phyloP scores from a whole-genome alignment of 305 asterid species.

The Caryopteris hybrid region DNA sequence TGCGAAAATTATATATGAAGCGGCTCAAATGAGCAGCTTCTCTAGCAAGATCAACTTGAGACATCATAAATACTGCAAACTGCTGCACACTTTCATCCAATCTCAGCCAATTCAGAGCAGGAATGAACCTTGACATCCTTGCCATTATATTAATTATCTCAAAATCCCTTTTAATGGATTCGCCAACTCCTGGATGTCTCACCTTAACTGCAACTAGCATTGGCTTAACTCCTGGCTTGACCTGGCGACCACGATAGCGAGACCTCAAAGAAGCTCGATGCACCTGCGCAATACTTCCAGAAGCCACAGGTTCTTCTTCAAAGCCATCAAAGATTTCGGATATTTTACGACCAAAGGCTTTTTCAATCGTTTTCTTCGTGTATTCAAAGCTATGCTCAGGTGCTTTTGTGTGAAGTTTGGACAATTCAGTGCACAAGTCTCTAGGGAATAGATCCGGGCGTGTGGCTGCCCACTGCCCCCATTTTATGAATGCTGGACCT shows the following conservation, averaged over 20 bases:
- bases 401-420: conserved; percentile 88
- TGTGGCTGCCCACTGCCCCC: conserved; percentile 99
- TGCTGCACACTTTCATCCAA: conserved; percentile 91
- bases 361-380: conserved; percentile 73
- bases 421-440: conserved; percentile 77
- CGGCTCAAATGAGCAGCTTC: conserved; percentile 98
- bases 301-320: conserved; percentile 89
- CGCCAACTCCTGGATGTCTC: conserved; percentile 97
- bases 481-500: conserved; percentile 99
- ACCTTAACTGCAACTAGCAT: conserved; percentile 87
- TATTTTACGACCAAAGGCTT: conserved; percentile 76
- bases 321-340: conserved; percentile 75
- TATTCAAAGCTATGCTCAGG: conserved; percentile 86
- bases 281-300: conserved; percentile 96
- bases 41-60: conserved; percentile 96
- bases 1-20: conserved; percentile 82
- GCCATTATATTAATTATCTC: conserved; percentile 75
- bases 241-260: conserved; percentile 51
- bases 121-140: conserved; percentile 61
- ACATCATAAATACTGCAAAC: conserved; percentile 93
- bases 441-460: conserved; percentile 91
- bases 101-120: conserved; percentile 86
- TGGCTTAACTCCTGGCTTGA: conserved; percentile 62
- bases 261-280: conserved; percentile 76
- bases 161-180: conserved; percentile 81